Conservation (phyloP, 805 yeast species). For the Ogataea wickerhamii region DNA sequence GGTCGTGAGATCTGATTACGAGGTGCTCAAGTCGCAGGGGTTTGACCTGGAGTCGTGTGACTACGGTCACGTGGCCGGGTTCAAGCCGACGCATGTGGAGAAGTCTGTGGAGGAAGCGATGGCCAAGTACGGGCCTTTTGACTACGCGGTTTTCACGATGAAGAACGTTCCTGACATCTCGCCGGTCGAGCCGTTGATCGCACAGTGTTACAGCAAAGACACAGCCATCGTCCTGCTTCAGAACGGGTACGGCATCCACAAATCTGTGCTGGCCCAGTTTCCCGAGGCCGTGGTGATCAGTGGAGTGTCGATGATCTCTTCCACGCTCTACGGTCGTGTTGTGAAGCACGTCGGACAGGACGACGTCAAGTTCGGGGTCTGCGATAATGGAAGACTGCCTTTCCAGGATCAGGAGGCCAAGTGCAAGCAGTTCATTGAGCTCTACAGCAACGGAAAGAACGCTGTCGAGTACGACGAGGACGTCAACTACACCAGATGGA, state of each 20-base stretch:
- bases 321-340: slow-evolving; percentile 29
- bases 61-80: slow-evolving; percentile 52
- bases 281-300: slow-evolving; percentile 36
- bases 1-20: slow-evolving; percentile 65
- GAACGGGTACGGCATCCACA: slow-evolving; percentile 40
- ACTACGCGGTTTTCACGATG: slow-evolving; percentile 57
- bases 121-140: slow-evolving; percentile 38
- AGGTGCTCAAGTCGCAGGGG: slow-evolving; percentile 48
- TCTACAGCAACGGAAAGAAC: slow-evolving; percentile 34
- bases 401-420: slow-evolving; percentile 25
- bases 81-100: slow-evolving; percentile 49
- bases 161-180: slow-evolving; percentile 65
- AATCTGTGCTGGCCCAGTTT: slow-evolving; percentile 29
- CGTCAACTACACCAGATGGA: slow-evolving; percentile 42
- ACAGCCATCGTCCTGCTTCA: slow-evolving; percentile 37
- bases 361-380: slow-evolving; percentile 33
- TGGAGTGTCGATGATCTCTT: slow-evolving; percentile 39
- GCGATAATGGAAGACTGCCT: slow-evolving; percentile 31
- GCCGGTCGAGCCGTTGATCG: slow-evolving; percentile 38
- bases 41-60: slow-evolving; percentile 58
- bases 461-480: slow-evolving; percentile 32
- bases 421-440: slow-evolving; percentile 31
- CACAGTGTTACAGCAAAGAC: slow-evolving; percentile 25
- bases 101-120: slow-evolving; percentile 46
- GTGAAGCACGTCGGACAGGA: slow-evolving; percentile 36